A percentile compares a stretch with the other conserved stretches of the same genome.
phyloP scores from a whole-genome alignment of 2,329 filamentous ascomycete genomes.

The Pestalotiopsis sp. region DNA sequence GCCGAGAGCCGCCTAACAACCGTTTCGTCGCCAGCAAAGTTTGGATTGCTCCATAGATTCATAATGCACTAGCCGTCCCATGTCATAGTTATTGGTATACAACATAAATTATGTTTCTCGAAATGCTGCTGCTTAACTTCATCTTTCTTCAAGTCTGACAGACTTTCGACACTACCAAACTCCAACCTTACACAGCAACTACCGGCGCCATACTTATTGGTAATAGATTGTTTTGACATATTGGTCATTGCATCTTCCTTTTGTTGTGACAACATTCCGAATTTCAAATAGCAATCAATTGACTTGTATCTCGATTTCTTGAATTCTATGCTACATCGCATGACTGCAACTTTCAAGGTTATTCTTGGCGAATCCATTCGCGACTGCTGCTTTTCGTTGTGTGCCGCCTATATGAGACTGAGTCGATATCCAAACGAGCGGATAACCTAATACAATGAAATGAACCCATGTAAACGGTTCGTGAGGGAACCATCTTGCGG shows the following conservation, averaged over 20 bases:
- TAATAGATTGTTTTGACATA: no score
- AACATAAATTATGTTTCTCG: no score
- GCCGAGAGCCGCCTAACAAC: background rate
- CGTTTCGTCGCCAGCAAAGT: background rate
- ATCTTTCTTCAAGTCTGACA: no score
- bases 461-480: background rate
- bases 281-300: background rate
- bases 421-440: background rate
- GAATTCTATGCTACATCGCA: background rate
- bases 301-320: background rate
- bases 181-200: no score
- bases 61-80: background rate
- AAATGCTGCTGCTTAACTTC: no score
- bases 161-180: no score
- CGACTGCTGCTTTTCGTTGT: background rate
- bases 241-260: background rate
- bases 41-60: background rate
- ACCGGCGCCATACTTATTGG: no score
- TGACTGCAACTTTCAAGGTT: background rate
- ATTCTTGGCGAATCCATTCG: background rate
- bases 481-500: background rate
- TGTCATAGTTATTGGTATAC: no score
- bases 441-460: background rate
- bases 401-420: background rate
- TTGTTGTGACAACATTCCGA: background rate